Percentiles rank a stretch among this genome's conserved stretches.
phyloP scores from a whole-genome alignment of 179 eudicot genomes.

The Silene coronaria region DNA sequence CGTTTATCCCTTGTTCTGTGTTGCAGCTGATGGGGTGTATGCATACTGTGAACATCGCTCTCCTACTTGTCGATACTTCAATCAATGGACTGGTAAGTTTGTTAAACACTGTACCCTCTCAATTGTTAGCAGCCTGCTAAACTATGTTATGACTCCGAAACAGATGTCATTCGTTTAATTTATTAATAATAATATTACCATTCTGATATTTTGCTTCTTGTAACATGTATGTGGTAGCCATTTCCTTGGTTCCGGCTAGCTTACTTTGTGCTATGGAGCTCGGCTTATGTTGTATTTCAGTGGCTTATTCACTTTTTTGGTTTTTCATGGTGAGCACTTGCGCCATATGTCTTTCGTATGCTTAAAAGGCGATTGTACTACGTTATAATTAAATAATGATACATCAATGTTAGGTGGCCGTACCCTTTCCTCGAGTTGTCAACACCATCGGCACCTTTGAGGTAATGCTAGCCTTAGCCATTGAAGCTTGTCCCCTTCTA shows the following conservation, averaged over 20 bases:
- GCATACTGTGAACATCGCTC: conserved; percentile 59
- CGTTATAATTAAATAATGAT: neutral
- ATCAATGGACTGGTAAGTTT: conserved; percentile 58
- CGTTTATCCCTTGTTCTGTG: neutral
- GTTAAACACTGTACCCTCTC: neutral
- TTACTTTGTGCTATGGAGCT: conserved; percentile 67
- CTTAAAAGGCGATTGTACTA: neutral
- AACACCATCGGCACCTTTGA: conserved; percentile 60
- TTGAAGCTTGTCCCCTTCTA: neutral
- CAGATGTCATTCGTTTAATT: too few relatives aligned
- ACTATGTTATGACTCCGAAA: neutral
- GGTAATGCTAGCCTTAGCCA: conserved; percentile 33
- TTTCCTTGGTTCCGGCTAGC: conserved; percentile 67
- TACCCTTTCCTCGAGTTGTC: conserved; percentile 73
- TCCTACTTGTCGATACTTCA: conserved; percentile 59
- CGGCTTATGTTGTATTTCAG: conserved; percentile 56
- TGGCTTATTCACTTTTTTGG: conserved; percentile 77
- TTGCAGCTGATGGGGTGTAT: conserved; percentile 65
- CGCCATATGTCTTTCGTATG: neutral
- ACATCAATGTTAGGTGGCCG: conserved; percentile 62
- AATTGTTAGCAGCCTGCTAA: too few relatives aligned
- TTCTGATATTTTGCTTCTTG: neutral
- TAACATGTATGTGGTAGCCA: conserved; percentile 31
- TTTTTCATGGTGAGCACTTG: conserved; percentile 44
- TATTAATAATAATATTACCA: neutral